A percentile compares a stretch with the other conserved stretches of the same genome.
Evolutionary conservation across 2,329 filamentous ascomycete genomes (phyloP).

Genomic region (Hypoxylon sp.): DNA sequence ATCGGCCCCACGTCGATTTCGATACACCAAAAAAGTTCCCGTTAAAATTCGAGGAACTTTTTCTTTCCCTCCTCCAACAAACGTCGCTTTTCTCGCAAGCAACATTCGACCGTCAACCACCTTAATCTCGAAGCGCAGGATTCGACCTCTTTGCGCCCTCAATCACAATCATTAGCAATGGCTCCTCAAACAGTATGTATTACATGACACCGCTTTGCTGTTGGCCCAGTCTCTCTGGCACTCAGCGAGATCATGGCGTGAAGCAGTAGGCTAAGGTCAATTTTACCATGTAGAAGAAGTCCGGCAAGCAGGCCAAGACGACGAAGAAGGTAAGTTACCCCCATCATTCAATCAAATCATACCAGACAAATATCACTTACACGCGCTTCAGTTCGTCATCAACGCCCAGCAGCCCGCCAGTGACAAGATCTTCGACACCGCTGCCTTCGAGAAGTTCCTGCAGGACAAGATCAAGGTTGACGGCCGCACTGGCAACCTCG

Average conservation of each 20-base stretch:
- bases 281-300: slow-evolving; percentile 73
- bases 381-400: slow-evolving; percentile 85
- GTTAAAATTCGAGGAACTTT: slow-evolving; percentile 45
- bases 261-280: slow-evolving; percentile 97
- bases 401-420: slow-evolving; percentile 97
- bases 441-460: slow-evolving; percentile 99
- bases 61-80: slow-evolving; percentile 33
- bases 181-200: slow-evolving; percentile 90
- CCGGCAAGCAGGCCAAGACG: slow-evolving; percentile 76
- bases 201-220: slow-evolving; percentile 88
- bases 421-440: slow-evolving; percentile 99
- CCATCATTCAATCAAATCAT: background rate
- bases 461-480: slow-evolving; percentile 99
- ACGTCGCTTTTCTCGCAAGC: slow-evolving; percentile 17
- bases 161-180: slow-evolving; percentile 72
- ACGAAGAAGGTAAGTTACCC: slow-evolving; percentile 81
- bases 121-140: slow-evolving; percentile 56
- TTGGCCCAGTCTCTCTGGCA: slow-evolving; percentile 70
- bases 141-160: slow-evolving; percentile 77
- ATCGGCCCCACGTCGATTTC: slow-evolving; percentile 42
- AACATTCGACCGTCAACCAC: slow-evolving; percentile 45
- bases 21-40: slow-evolving; percentile 53
- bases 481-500: slow-evolving; percentile 97
- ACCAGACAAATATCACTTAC: background rate
- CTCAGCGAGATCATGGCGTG: slow-evolving; percentile 63